phyloP scores from a whole-genome alignment of 495 filamentous ascomycete genomes.

The Hamigera avellanea region DNA sequence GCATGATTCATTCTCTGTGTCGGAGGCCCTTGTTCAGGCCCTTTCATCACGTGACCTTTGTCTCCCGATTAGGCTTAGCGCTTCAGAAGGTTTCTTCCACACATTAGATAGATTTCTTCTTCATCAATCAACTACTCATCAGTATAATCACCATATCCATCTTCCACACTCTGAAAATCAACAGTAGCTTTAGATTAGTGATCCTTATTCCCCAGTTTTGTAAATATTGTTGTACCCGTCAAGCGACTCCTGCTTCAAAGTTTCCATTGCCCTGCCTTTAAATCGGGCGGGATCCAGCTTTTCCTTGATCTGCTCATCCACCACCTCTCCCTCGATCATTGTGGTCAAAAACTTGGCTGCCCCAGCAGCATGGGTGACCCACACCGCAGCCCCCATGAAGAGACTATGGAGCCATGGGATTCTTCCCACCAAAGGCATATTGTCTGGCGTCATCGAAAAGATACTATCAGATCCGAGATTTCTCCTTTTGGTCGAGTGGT shows the following conservation, averaged over 20 bases:
- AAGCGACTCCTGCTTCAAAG: constrained; percentile 13
- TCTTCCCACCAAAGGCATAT: constrained; percentile 20
- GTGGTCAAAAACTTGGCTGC: constrained; percentile 17
- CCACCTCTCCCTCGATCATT: constrained; percentile 8
- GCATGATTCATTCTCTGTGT: too few relatives aligned
- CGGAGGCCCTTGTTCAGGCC: too few relatives aligned
- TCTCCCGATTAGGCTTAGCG: too few relatives aligned
- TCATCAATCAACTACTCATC: too few relatives aligned
- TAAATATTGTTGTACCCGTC: constrained; percentile 24
- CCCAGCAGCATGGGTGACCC: constrained; percentile 26
- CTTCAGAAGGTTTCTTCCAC: too few relatives aligned
- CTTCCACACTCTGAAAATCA: too few relatives aligned
- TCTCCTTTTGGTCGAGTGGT: too few relatives aligned
- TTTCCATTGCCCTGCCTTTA: constrained; percentile 10
- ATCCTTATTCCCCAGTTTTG: constrained; percentile 6
- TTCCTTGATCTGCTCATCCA: constrained; percentile 10
- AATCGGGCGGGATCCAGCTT: constrained; percentile 19
- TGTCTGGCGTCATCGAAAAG: constrained; percentile 27
- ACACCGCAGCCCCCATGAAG: constrained; percentile 22
- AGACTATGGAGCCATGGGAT: constrained; percentile 13
- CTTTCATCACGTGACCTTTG: too few relatives aligned
- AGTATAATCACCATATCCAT: too few relatives aligned
- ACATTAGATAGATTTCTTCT: too few relatives aligned
- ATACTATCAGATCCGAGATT: too few relatives aligned
- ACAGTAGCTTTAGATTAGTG: too few relatives aligned